Conservation (phyloP, 2,329 filamentous ascomycete genomes). For the Apiospora hydei region DNA sequence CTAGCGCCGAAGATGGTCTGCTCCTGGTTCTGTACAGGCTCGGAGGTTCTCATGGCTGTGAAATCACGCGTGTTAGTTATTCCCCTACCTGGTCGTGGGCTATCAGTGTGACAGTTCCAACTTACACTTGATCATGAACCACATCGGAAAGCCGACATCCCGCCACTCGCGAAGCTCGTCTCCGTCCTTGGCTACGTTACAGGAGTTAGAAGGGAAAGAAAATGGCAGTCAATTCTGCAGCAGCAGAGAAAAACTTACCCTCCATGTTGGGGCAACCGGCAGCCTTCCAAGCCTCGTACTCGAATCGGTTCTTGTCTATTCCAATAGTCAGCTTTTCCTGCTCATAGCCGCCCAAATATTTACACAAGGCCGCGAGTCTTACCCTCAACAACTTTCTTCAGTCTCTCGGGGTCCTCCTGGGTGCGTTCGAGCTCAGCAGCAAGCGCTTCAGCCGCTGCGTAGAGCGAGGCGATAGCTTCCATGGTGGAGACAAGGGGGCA, state of each 20-base stretch:
- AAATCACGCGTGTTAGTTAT: neutral
- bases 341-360: neutral
- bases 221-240: neutral
- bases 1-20: too few relatives aligned
- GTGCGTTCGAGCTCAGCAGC: neutral
- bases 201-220: neutral
- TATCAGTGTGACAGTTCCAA: neutral
- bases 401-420: neutral
- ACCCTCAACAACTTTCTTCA: neutral
- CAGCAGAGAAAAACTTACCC: neutral
- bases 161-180: neutral
- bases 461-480: neutral
- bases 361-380: too few relatives aligned
- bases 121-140: slow-evolving; percentile 6
- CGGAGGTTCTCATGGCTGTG: neutral
- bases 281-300: slow-evolving; percentile 13
- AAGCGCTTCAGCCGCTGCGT: neutral
- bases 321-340: neutral
- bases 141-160: neutral
- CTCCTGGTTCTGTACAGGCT: neutral
- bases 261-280: neutral
- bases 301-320: neutral
- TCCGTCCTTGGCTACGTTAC: neutral
- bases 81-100: neutral
- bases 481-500: neutral